Evolutionary conservation across 495 filamentous ascomycete species (phyloP).

Genomic region (Amphirosellinia nigrospora): DNA sequence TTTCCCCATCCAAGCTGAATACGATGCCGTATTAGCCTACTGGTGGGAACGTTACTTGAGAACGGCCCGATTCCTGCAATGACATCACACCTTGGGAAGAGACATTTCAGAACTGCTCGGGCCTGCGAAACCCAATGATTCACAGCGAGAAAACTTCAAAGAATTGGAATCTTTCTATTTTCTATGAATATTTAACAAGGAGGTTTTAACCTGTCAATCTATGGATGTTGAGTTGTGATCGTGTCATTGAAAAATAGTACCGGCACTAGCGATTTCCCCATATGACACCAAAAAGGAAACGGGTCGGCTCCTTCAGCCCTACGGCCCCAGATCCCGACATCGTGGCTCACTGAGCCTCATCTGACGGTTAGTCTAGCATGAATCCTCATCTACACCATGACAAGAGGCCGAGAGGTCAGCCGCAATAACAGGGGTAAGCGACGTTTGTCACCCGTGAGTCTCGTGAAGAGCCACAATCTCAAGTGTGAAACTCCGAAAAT

Average conservation of each 20-base stretch:
- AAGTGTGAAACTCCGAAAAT: background rate
- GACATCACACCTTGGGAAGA: background rate
- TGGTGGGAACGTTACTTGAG: background rate
- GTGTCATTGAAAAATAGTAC: background rate
- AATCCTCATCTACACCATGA: background rate
- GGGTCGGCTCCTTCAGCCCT: conserved; percentile 18
- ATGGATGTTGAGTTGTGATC: background rate
- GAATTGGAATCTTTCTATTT: background rate
- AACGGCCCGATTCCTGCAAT: background rate
- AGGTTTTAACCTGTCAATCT: background rate
- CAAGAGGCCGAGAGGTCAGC: background rate
- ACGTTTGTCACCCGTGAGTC: background rate
- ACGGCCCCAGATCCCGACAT: background rate
- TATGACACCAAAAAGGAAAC: background rate
- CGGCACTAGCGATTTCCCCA: background rate
- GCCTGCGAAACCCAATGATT: background rate
- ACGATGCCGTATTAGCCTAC: conserved; percentile 18
- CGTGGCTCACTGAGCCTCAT: conserved; percentile 1
- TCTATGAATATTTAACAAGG: background rate
- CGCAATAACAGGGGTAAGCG: background rate
- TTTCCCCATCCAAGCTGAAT: background rate
- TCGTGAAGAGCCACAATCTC: background rate
- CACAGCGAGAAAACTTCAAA: background rate
- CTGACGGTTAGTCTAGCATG: background rate
- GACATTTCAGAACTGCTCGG: background rate